These are phyloP conservation scores for Tephrocybe sp. DNA, from an alignment of 768 basidiomycete species.

Conservation along the genomic window DNA sequence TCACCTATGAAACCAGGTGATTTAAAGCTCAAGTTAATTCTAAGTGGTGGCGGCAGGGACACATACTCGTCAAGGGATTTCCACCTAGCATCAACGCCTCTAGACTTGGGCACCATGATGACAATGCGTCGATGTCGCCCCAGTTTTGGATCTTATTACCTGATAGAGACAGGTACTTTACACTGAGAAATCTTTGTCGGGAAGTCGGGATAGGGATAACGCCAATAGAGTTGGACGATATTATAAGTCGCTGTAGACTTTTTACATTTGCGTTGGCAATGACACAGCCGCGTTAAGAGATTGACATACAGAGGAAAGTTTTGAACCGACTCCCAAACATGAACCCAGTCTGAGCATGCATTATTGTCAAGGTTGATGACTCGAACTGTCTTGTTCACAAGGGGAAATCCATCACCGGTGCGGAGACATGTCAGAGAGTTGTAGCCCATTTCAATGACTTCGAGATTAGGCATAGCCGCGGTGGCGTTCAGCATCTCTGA, in stretches of 20 bases:
- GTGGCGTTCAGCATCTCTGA: conserved; percentile 53
- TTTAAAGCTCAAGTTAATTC: conserved; percentile 1
- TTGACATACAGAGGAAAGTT: conserved; percentile 44
- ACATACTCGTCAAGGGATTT: conserved; percentile 65
- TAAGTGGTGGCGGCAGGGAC: conserved; percentile 9
- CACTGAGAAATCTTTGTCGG: conserved; percentile 25
- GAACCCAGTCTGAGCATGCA: conserved; percentile 52
- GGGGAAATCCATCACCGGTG: conserved; percentile 18
- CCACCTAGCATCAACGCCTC: conserved; percentile 56
- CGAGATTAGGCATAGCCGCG: conserved; percentile 50
- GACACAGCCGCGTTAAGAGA: conserved; percentile 9
- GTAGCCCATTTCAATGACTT: conserved; percentile 65
- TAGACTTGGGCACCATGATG: conserved; percentile 66
- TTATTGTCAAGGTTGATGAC: conserved; percentile 74
- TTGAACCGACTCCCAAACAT: conserved; percentile 42
- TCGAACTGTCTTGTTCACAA: conserved; percentile 32
- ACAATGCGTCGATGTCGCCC: conserved; percentile 62
- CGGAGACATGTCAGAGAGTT: conserved; percentile 49
- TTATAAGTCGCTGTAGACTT: conserved; percentile 64
- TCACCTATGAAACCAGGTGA: conserved; percentile 29
- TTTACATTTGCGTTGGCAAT: conserved; percentile 18
- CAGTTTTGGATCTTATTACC: conserved; percentile 57
- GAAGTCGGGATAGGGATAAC: conserved; percentile 42
- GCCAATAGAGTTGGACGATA: conserved; percentile 60
- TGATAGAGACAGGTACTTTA: conserved; percentile 64